Base-by-base conservation (phyloP, 306 rosid genomes). In the Trichosanthes truncata region DNA sequence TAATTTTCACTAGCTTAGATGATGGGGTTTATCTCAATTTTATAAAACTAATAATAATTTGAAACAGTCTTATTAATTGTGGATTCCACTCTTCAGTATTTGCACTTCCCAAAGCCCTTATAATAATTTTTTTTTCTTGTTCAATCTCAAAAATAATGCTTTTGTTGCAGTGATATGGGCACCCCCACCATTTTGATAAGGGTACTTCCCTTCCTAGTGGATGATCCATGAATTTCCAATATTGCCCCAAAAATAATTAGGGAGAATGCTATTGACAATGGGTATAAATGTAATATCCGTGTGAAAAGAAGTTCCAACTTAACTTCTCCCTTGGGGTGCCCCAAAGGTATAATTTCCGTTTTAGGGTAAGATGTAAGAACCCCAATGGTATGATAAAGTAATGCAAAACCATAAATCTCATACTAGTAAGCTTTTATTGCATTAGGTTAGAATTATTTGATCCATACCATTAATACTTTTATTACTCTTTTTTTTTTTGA, bases 61-160 rank as follows among this genome's bases (percentile, higher is more conserved):
- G 63, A 40, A 77, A 25, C 76, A 60, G 46, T 36, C 68, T 48
- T 23, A 59, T 79, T 73, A 81, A 80, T 79, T 73, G 51, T 83
- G 75, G 59, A 73, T 73, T 73, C 59, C 77, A 46, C 41, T 23
- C 77, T 61, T 62, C 62, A 65, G 87, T 85, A 52, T 77, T 45
- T 81, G 75, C 80, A 81, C n/a, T 89, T 89, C 87, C 88, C 93
- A 23, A 86, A 84, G 78, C 76, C 68, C 83, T 85, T 77, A 85
- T 21, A 60, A 81, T 82, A 82, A 82, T 84, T 45, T 65, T 62
- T 6, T 62, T 61, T 61, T 31, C 33, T 23, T 59, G 7, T 59
- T 59, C 33, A 1, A 59, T 59, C 81, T 82, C 60, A 84, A 67
- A 29, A 59, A 81, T 81, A 81, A 81, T 82, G 49, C 52, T 76